phyloP scores from a whole-genome alignment of 345 rosid genomes.

The Turritis glabra region DNA sequence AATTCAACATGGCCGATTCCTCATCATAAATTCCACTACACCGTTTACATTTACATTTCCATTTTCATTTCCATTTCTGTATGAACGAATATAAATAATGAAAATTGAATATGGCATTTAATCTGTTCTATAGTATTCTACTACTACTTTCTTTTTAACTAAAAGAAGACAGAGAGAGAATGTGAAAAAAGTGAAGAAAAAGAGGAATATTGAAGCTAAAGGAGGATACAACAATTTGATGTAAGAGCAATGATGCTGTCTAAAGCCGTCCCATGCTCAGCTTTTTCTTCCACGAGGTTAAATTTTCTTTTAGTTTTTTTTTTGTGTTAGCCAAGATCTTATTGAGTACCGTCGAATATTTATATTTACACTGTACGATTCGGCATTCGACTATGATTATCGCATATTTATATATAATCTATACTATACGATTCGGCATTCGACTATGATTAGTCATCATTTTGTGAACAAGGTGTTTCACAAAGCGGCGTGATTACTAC shows the following conservation, averaged over 20 bases:
- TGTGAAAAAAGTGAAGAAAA: conserved; percentile 33
- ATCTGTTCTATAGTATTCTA: background rate
- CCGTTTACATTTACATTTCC: background rate
- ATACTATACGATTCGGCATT: conserved; percentile 20
- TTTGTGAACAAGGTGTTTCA: conserved; percentile 24
- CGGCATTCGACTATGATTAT: conserved; percentile 15
- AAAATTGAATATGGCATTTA: conserved; percentile 5
- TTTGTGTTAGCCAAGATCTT: conserved; percentile 1
- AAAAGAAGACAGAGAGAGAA: conserved; percentile 21
- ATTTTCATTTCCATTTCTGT: background rate
- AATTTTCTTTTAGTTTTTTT: background rate
- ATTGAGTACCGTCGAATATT: conserved; percentile 13
- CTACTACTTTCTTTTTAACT: conserved; percentile 16
- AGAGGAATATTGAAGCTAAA: conserved; percentile 35
- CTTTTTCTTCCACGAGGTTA: conserved; percentile 34
- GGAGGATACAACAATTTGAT: conserved; percentile 37
- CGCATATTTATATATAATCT: background rate
- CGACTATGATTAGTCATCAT: conserved; percentile 30
- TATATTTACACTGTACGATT: conserved; percentile 6
- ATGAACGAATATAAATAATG: conserved; percentile 12
- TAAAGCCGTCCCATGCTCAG: conserved; percentile 41
- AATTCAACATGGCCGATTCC: conserved; percentile 9
- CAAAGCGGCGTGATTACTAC: conserved; percentile 25
- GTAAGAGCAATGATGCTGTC: conserved; percentile 39
- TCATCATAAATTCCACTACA: conserved; percentile 31